Percentiles rank a stretch among this genome's conserved stretches.
These are phyloP conservation scores for Rugosomyces carneus DNA, from an alignment of 1,284 basidiomycete genomes.

Conservation along the genomic window DNA sequence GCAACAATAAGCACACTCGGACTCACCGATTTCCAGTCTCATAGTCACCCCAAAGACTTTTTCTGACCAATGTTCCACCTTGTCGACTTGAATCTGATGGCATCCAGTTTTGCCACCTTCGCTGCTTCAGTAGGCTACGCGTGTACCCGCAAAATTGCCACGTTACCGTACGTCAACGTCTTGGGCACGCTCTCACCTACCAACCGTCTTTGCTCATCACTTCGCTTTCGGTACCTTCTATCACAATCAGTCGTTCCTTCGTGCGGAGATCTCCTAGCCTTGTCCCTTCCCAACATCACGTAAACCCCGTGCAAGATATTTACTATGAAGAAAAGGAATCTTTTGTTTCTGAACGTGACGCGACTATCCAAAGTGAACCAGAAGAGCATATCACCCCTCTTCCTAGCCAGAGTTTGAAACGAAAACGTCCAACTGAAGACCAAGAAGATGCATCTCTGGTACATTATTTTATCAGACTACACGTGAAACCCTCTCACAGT, in stretches of 20 bases:
- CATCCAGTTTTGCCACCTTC: slow-evolving; percentile 49
- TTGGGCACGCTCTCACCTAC: slow-evolving; percentile 9
- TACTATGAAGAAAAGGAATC: not conserved
- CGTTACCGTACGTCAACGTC: slow-evolving; percentile 26
- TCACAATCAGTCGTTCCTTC: slow-evolving; percentile 7
- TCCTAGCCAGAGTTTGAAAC: slow-evolving; percentile 25
- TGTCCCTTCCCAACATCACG: not conserved
- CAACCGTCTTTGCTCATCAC: not conserved
- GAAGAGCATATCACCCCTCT: not conserved
- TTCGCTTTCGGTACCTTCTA: not conserved
- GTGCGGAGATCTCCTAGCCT: not conserved
- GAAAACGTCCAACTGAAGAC: slow-evolving; percentile 32
- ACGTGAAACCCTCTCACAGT: not conserved
- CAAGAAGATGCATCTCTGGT: slow-evolving; percentile 24
- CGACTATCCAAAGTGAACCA: not conserved
- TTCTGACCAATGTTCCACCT: slow-evolving; percentile 26
- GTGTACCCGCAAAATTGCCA: slow-evolving; percentile 35
- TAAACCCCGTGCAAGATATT: not conserved
- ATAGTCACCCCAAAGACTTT: not conserved
- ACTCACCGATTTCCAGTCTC: not conserved
- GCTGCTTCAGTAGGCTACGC: slow-evolving; percentile 54
- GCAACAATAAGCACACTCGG: not conserved
- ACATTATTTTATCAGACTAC: not conserved
- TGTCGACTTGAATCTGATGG: slow-evolving; percentile 41
- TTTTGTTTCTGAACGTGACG: not conserved